phyloP scores from a whole-genome alignment of 1,284 basidiomycete species.

The Malassezia caprae region DNA sequence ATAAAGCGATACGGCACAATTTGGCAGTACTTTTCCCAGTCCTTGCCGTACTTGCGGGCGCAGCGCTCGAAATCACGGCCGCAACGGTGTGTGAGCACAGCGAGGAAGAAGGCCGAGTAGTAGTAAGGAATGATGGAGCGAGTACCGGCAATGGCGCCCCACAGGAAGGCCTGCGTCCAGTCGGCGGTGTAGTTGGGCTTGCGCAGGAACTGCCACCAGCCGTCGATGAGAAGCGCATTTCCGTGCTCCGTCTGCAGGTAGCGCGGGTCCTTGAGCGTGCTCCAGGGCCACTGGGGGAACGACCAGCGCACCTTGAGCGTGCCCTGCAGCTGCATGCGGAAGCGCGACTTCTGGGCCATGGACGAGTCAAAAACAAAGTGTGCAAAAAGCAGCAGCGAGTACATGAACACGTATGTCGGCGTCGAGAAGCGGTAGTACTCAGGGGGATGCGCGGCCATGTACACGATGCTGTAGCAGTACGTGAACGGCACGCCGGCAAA shows the following conservation, averaged over 20 bases:
- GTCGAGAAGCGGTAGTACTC: constrained; percentile 77
- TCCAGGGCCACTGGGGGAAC: constrained; percentile 86
- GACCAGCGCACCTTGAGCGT: constrained; percentile 67
- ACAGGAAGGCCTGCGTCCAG: constrained; percentile 66
- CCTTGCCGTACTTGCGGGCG: constrained; percentile 61
- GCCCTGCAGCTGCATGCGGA: constrained; percentile 86
- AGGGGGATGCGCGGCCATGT: constrained; percentile 91
- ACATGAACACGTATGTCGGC: constrained; percentile 57
- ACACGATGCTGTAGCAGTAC: constrained; percentile 70
- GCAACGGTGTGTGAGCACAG: constrained; percentile 40
- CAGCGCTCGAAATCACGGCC: constrained; percentile 55
- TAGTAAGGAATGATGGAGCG: constrained; percentile 84
- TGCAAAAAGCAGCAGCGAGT: constrained; percentile 30
- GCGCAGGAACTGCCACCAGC: constrained; percentile 67
- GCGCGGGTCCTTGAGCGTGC: constrained; percentile 74
- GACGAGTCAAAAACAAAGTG: constrained; percentile 64
- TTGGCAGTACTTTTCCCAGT: constrained; percentile 35
- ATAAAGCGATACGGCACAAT: constrained; percentile 82
- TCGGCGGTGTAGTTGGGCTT: constrained; percentile 56
- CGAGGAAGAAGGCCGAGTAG: constrained; percentile 50
- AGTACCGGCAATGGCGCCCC: constrained; percentile 76
- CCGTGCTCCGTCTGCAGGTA: constrained; percentile 91
- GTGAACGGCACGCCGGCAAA: constrained; percentile 73
- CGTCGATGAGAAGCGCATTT: constrained; percentile 72
- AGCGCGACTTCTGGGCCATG: constrained; percentile 94